A percentile compares a stretch with the other conserved stretches of the same genome.
Conservation (phyloP, 177 flowering plant species). For the Vitis hybrid region DNA sequence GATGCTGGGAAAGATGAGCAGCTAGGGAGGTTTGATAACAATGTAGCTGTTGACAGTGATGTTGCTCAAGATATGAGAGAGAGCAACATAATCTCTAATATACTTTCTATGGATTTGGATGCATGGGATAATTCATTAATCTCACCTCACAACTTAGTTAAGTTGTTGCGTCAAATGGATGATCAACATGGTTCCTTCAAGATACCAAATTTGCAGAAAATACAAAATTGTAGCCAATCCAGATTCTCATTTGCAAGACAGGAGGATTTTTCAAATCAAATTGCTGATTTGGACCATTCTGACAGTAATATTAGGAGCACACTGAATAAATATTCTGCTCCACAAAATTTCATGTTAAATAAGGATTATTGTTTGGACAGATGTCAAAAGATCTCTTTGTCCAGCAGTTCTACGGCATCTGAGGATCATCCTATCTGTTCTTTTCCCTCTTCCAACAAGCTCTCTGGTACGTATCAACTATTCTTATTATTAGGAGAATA, state of each 20-base stretch:
- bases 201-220: constrained; percentile 31
- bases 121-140: constrained; percentile 44
- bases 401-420: constrained; percentile 17
- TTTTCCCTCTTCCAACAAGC: constrained; percentile 10
- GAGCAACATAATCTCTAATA: constrained; percentile 56
- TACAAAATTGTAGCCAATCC: constrained; percentile 35
- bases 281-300: constrained; percentile 21
- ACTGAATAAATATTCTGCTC: constrained; percentile 1
- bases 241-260: constrained; percentile 58
- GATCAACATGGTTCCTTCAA: constrained; percentile 22
- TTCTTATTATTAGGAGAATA: too few relatives aligned
- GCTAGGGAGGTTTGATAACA: constrained; percentile 18
- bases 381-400: constrained; percentile 22
- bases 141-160: constrained; percentile 32
- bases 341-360: constrained; percentile 21
- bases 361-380: constrained; percentile 24
- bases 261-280: constrained; percentile 32
- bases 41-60: constrained; percentile 8
- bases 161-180: constrained; percentile 33
- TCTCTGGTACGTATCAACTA: constrained; percentile 28
- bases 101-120: constrained; percentile 56
- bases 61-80: constrained; percentile 36
- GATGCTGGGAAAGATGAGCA: constrained; percentile 23
- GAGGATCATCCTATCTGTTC: constrained; percentile 12
- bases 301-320: constrained; percentile 7